phyloP scores from a whole-genome alignment of 2,329 filamentous ascomycete species.

The Aspergillus pseudoviridinutans region DNA sequence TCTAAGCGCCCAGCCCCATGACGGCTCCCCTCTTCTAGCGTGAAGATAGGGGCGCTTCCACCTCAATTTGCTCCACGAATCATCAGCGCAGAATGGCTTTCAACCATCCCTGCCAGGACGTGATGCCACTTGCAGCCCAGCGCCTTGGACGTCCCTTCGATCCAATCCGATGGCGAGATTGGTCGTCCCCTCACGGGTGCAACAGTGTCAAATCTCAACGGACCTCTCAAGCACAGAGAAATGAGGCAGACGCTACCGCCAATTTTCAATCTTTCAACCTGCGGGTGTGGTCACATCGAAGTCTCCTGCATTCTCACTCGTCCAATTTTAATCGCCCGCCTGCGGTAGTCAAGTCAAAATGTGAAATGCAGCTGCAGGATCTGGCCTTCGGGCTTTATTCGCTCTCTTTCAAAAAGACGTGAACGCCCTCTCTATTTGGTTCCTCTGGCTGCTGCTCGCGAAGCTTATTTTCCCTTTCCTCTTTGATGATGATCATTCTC shows the following conservation, averaged over 20 bases:
- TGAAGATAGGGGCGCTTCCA: slow-evolving; percentile 29
- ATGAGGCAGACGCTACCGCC: background rate
- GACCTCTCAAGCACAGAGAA: background rate
- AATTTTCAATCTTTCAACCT: slow-evolving; percentile 7
- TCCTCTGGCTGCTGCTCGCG: slow-evolving; percentile 10
- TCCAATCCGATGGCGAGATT: slow-evolving; percentile 7
- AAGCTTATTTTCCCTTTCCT: slow-evolving; percentile 18
- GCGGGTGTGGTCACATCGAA: slow-evolving; percentile 30
- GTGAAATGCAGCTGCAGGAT: slow-evolving; percentile 13
- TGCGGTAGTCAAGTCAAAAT: slow-evolving; percentile 8
- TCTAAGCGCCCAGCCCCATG: slow-evolving; percentile 24
- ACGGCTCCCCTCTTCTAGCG: slow-evolving; percentile 21
- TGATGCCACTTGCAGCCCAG: slow-evolving; percentile 33
- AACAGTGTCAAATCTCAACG: slow-evolving; percentile 1
- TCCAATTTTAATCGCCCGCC: slow-evolving; percentile 8
- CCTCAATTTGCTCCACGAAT: slow-evolving; percentile 22
- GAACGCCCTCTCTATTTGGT: slow-evolving; percentile 18
- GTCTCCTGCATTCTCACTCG: slow-evolving; percentile 25
- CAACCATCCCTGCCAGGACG: slow-evolving; percentile 7
- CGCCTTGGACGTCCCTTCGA: slow-evolving; percentile 4
- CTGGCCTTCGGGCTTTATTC: slow-evolving; percentile 7
- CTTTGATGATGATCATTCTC: slow-evolving; percentile 10
- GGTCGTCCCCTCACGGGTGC: slow-evolving; percentile 4
- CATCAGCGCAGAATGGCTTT: slow-evolving; percentile 5
- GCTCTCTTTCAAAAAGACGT: slow-evolving; percentile 30